A percentile compares a stretch with the other conserved stretches of the same genome.
These are phyloP conservation scores for Eleusine coracana DNA, from an alignment of 176 grass and related monocot genomes.

Conservation along the genomic window DNA sequence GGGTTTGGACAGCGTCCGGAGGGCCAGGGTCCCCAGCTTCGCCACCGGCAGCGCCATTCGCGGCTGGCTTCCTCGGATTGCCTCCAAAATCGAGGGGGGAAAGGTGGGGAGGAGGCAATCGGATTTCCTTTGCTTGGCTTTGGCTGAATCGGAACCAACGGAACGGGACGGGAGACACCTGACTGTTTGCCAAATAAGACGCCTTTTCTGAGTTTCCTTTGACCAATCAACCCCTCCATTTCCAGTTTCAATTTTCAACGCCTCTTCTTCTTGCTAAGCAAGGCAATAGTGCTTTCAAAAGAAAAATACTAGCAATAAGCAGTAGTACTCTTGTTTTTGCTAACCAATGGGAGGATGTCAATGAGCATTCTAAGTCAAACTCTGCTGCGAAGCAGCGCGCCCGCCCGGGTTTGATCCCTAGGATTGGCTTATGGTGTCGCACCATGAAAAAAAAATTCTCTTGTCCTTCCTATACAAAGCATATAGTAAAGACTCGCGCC, in stretches of 20 bases:
- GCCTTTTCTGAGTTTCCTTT: background rate
- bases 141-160: background rate
- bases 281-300: background rate
- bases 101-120: too few species aligned
- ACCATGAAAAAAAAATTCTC: too few species aligned
- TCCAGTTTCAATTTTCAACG: background rate
- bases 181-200: background rate
- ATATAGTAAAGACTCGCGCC: too few species aligned
- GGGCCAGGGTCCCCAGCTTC: constrained; percentile 79
- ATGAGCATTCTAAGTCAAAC: too few species aligned
- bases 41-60: constrained; percentile 82
- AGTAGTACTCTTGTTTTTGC: too few species aligned
- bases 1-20: constrained; percentile 88
- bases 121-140: background rate
- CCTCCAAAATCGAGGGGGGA: background rate
- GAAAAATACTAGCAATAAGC: too few species aligned
- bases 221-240: background rate
- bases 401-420: too few species aligned
- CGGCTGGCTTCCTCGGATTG: background rate
- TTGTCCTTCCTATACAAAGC: too few species aligned
- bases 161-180: background rate
- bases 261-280: background rate
- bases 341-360: too few species aligned
- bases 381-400: too few species aligned
- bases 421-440: too few species aligned